These are phyloP conservation scores for Poa pratensis DNA, from an alignment of 176 grass and related monocot species.

Conservation along the genomic window DNA sequence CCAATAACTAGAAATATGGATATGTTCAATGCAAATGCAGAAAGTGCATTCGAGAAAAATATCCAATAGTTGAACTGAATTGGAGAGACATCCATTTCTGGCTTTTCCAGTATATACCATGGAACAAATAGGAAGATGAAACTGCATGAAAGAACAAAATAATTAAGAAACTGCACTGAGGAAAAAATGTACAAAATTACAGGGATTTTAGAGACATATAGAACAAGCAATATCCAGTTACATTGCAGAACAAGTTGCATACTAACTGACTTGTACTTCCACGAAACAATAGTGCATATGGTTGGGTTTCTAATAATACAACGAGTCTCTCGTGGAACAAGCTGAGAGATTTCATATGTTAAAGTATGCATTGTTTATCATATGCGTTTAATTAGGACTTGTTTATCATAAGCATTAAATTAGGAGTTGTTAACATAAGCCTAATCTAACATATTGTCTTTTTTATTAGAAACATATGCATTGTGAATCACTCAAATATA, in stretches of 20 bases:
- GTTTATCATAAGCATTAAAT: not conserved
- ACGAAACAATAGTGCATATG: not conserved
- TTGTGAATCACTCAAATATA: not conserved
- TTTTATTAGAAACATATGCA: not conserved
- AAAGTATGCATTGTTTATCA: not conserved
- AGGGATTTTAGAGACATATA: constrained; percentile 18
- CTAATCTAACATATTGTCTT: not conserved
- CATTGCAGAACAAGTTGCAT: not conserved
- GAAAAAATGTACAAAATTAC: not conserved
- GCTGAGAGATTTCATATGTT: not conserved
- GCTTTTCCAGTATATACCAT: constrained; percentile 96
- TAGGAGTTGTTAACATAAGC: not conserved
- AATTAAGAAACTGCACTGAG: constrained; percentile 15
- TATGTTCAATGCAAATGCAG: constrained; percentile 97
- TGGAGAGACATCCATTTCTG: constrained; percentile 82
- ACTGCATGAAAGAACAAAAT: constrained; percentile 60
- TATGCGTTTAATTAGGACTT: not conserved
- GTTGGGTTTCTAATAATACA: constrained; percentile 35
- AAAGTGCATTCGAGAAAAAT: constrained; percentile 91
- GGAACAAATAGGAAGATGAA: constrained; percentile 96
- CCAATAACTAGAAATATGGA: constrained; percentile 99
- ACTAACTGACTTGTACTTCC: not conserved
- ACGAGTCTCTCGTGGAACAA: not conserved
- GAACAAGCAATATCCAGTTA: constrained; percentile 7
- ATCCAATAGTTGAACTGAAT: constrained; percentile 97